phyloP scores from a whole-genome alignment of 2,329 filamentous ascomycete species.

The Hypoxylon sp. region DNA sequence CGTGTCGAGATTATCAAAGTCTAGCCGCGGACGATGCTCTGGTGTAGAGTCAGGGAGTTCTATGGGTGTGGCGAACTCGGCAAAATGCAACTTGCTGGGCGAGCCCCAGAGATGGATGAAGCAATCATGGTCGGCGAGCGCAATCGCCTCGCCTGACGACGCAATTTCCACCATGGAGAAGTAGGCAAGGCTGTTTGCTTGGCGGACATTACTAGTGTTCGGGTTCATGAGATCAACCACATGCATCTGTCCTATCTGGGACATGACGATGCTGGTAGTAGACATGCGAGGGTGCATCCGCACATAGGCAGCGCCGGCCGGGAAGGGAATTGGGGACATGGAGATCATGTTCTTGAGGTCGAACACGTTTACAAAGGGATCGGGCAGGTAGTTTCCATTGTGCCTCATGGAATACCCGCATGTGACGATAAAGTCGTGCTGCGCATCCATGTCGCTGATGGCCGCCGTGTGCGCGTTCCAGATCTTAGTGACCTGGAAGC shows the following conservation, averaged over 20 bases:
- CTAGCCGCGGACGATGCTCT: constrained; percentile 64
- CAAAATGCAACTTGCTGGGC: constrained; percentile 84
- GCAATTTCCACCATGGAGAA: constrained; percentile 86
- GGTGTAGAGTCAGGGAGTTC: constrained; percentile 77
- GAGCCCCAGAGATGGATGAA: constrained; percentile 89
- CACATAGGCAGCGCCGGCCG: constrained; percentile 90
- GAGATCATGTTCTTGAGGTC: constrained; percentile 90
- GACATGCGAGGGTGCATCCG: constrained; percentile 96
- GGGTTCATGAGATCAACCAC: constrained; percentile 96
- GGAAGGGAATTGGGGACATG: constrained; percentile 89
- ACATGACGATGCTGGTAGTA: constrained; percentile 92
- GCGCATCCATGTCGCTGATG: constrained; percentile 97
- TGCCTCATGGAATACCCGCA: constrained; percentile 91
- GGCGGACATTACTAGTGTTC: constrained; percentile 83
- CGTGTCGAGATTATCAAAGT: constrained; percentile 73
- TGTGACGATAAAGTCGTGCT: constrained; percentile 93
- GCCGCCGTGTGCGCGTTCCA: constrained; percentile 91
- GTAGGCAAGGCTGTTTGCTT: constrained; percentile 78
- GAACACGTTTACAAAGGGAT: constrained; percentile 94
- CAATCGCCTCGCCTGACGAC: constrained; percentile 85
- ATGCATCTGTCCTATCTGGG: constrained; percentile 91
- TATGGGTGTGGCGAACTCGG: constrained; percentile 78
- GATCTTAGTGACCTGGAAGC: constrained; percentile 78
- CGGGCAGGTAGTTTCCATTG: constrained; percentile 80
- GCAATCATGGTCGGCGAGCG: constrained; percentile 79